A percentile compares a stretch with the other conserved stretches of the same genome.
Conservation (phyloP, 2,329 filamentous ascomycete genomes). For the Phaeosphaeria sp. region DNA sequence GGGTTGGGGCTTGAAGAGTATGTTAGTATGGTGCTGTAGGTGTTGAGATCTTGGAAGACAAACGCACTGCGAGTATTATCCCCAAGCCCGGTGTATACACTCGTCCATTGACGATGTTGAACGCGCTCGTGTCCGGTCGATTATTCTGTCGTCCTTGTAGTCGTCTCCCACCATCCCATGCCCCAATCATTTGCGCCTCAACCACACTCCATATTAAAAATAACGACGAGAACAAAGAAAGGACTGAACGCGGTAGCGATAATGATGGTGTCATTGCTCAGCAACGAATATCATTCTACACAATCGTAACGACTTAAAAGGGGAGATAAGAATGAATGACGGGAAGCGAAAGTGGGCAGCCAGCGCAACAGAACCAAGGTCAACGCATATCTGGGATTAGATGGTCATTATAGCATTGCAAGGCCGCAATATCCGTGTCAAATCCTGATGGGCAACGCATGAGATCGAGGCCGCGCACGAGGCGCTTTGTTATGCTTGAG, state of each 20-base stretch:
- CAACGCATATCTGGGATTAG: constrained; percentile 1
- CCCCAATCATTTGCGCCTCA: constrained; percentile 38
- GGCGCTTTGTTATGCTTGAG: constrained; percentile 10
- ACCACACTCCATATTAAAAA: constrained; percentile 25
- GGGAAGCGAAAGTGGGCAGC: constrained; percentile 6
- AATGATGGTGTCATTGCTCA: constrained; percentile 34
- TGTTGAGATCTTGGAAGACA: background rate
- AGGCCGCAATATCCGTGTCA: constrained; percentile 7
- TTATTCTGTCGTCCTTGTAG: constrained; percentile 27
- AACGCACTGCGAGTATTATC: constrained; percentile 64
- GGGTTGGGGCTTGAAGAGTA: constrained; percentile 39
- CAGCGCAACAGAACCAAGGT: background rate
- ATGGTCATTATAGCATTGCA: constrained; percentile 10
- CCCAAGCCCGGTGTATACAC: constrained; percentile 73
- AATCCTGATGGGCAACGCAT: constrained; percentile 13
- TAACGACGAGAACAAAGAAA: constrained; percentile 20
- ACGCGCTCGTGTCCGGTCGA: constrained; percentile 45
- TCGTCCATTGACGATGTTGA: constrained; percentile 68
- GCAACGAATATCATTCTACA: constrained; percentile 35
- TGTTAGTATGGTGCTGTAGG: constrained; percentile 12
- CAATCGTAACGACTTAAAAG: constrained; percentile 19
- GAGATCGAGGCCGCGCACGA: constrained; percentile 11
- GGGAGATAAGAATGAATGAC: constrained; percentile 5
- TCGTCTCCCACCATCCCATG: constrained; percentile 15
- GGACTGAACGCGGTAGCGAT: constrained; percentile 11